These are phyloP conservation scores for Hydnomerulius pinastri DNA, from an alignment of 768 basidiomycete genomes.

Conservation along the genomic window DNA sequence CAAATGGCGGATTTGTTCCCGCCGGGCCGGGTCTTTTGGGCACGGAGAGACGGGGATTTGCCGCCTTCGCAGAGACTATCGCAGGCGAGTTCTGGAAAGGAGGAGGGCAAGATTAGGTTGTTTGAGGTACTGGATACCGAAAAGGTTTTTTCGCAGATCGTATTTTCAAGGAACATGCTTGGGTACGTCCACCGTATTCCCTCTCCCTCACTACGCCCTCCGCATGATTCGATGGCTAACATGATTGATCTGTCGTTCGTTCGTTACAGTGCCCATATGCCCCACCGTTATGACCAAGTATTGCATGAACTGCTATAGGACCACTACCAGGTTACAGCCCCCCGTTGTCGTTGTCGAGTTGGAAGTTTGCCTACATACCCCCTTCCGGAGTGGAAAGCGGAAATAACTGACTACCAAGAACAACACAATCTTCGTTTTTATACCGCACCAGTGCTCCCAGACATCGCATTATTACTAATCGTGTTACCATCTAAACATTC, in stretches of 20 bases:
- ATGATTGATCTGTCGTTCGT: conserved; percentile 4
- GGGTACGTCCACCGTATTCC: conserved; percentile 53
- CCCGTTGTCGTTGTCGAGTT: neutral
- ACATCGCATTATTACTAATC: neutral
- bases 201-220: neutral
- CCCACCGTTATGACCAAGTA: conserved; percentile 78
- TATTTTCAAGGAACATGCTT: conserved; percentile 83
- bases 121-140: conserved; percentile 81
- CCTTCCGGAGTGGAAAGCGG: neutral
- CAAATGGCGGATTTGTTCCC: conserved; percentile 70
- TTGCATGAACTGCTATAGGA: conserved; percentile 65
- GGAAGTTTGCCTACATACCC: neutral
- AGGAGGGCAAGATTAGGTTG: conserved; percentile 59
- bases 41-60: conserved; percentile 70
- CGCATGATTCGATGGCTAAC: neutral
- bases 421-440: conserved; percentile 11
- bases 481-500: neutral
- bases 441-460: conserved; percentile 1
- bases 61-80: conserved; percentile 46
- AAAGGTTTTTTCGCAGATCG: conserved; percentile 76
- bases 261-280: conserved; percentile 67
- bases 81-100: conserved; percentile 16
- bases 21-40: conserved; percentile 80
- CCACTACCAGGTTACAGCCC: neutral
- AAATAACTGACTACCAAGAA: conserved; percentile 1